Conservation (phyloP, 179 eudicot species). For the Beta lomatogona region DNA sequence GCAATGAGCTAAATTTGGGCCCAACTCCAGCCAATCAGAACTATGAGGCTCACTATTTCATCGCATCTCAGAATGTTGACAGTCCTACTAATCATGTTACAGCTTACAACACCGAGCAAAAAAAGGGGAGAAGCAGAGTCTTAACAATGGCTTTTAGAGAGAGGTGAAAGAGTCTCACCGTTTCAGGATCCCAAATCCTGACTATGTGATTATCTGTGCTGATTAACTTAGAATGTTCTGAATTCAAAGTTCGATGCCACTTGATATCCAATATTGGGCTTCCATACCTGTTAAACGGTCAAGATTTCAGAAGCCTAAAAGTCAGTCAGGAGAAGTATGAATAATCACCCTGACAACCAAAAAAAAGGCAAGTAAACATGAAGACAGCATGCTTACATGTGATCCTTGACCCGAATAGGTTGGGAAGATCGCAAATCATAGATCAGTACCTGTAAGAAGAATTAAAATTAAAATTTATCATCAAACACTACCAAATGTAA, state of each 20-base stretch:
- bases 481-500: background rate
- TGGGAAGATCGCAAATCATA: constrained; percentile 90
- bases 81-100: background rate
- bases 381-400: constrained; percentile 61
- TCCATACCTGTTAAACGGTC: constrained; percentile 68
- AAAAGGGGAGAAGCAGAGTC: too few species aligned
- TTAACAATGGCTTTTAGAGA: background rate
- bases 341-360: background rate
- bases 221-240: constrained; percentile 63
- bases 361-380: constrained; percentile 9
- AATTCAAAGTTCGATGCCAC: constrained; percentile 88
- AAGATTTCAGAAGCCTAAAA: background rate
- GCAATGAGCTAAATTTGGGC: constrained; percentile 8
- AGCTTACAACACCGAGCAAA: background rate
- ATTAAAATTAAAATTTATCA: constrained; percentile 14
- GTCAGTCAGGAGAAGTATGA: background rate
- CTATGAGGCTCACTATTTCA: background rate
- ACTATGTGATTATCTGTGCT: constrained; percentile 83
- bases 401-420: constrained; percentile 89
- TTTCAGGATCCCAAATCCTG: constrained; percentile 94
- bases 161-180: constrained; percentile 48
- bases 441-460: constrained; percentile 63
- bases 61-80: background rate
- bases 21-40: background rate
- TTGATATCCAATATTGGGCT: constrained; percentile 81